A percentile compares a stretch with the other conserved stretches of the same genome.
These are phyloP conservation scores for Astrothelium subdiscretum DNA, from an alignment of 495 filamentous ascomycete species.

Conservation along the genomic window DNA sequence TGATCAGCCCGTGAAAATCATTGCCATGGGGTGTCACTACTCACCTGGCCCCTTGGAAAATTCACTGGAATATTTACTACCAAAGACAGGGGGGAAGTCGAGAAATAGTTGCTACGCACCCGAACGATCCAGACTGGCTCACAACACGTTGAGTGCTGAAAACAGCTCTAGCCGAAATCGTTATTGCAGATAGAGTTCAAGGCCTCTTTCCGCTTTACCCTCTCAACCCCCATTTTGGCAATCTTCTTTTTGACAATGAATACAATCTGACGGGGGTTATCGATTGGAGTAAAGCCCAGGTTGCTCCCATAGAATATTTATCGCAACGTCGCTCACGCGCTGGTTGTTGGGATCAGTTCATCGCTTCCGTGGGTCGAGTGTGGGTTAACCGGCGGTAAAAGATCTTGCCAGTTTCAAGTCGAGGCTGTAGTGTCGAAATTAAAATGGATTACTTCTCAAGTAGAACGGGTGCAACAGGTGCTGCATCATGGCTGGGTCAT, in stretches of 20 bases:
- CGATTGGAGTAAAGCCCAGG: conserved; percentile 9
- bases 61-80: not conserved
- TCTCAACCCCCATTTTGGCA: conserved; percentile 7
- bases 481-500: too few species aligned
- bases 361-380: too few species aligned
- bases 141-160: conserved; percentile 7
- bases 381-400: too few species aligned
- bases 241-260: conserved; percentile 9
- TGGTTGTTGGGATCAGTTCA: too few species aligned
- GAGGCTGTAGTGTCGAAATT: too few species aligned
- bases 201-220: conserved; percentile 9
- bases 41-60: not conserved
- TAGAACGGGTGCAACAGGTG: too few species aligned
- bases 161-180: conserved; percentile 10
- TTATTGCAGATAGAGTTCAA: conserved; percentile 10
- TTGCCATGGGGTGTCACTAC: not conserved
- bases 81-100: not conserved
- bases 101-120: not conserved
- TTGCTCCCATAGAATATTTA: conserved; percentile 8
- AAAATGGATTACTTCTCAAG: too few species aligned
- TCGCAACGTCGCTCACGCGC: too few species aligned
- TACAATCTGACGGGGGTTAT: conserved; percentile 10
- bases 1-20: not conserved
- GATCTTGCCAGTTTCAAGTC: too few species aligned
- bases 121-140: not conserved